phyloP scores from a whole-genome alignment of 371 early-diverging fungal genomes.

The Chytridiales sp. region DNA sequence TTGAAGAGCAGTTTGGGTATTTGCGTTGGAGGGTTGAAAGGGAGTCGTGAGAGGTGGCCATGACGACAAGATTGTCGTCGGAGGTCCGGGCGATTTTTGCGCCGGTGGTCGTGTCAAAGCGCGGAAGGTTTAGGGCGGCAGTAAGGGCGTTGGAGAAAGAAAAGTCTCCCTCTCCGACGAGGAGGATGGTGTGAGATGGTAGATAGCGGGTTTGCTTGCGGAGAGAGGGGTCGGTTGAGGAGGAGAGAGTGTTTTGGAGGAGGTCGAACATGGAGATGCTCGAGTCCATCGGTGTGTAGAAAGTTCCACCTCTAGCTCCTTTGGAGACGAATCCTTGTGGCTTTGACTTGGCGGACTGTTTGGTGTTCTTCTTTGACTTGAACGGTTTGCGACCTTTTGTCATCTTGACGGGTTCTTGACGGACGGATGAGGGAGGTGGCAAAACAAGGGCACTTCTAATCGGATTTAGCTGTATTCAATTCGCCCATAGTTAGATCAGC shows the following conservation, averaged over 20 bases:
- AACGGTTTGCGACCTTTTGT: no score
- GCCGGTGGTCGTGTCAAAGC: not conserved
- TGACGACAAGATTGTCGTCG: slow-evolving; percentile 13
- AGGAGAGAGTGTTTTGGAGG: slow-evolving; percentile 13
- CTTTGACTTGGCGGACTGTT: no score
- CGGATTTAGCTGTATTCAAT: no score
- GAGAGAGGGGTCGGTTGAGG: slow-evolving; percentile 12
- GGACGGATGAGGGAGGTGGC: no score
- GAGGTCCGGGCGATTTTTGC: not conserved
- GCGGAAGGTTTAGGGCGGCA: slow-evolving; percentile 13
- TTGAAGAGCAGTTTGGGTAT: slow-evolving; percentile 21
- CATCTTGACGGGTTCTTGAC: no score
- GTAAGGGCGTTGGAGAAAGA: slow-evolving; percentile 35
- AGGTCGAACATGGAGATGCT: slow-evolving; percentile 3
- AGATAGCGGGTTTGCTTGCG: slow-evolving; percentile 14
- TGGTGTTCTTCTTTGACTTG: no score
- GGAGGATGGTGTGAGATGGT: slow-evolving; percentile 27
- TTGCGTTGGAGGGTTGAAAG: slow-evolving; percentile 14
- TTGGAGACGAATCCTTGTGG: not conserved
- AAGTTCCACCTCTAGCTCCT: slow-evolving; percentile 19
- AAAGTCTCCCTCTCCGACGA: slow-evolving; percentile 47
- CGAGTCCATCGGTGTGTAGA: slow-evolving; percentile 18
- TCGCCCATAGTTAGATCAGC: no score
- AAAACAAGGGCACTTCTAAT: no score
- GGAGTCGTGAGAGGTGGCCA: slow-evolving; percentile 38